Conservation (phyloP, 768 basidiomycete genomes). For the Albatrellus ellisii region DNA sequence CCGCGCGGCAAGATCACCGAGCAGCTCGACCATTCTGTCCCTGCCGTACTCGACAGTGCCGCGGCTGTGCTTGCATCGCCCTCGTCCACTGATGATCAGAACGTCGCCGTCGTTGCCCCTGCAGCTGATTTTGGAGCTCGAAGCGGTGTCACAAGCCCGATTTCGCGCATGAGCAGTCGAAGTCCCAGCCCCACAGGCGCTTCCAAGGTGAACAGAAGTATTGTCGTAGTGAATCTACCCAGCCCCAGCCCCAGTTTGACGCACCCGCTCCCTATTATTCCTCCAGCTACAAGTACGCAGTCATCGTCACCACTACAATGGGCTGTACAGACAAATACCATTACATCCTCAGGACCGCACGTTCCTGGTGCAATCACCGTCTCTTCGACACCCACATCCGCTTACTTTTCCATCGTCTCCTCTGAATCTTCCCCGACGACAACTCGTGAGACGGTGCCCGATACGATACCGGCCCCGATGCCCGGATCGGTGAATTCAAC, state of each 20-base stretch:
- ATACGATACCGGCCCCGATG: background rate
- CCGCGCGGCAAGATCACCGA: slow-evolving; percentile 62
- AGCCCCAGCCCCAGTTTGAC: slow-evolving; percentile 13
- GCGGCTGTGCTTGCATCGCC: slow-evolving; percentile 50
- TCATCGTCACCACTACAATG: slow-evolving; percentile 2
- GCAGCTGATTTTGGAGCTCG: slow-evolving; percentile 22
- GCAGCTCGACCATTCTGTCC: slow-evolving; percentile 66
- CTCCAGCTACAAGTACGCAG: slow-evolving; percentile 1
- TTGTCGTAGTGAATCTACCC: slow-evolving; percentile 11
- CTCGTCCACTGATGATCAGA: slow-evolving; percentile 26
- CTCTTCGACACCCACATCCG: slow-evolving; percentile 19
- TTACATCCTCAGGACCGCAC: slow-evolving; percentile 20
- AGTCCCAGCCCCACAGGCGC: slow-evolving; percentile 48
- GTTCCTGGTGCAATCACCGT: slow-evolving; percentile 2
- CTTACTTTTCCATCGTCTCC: slow-evolving; percentile 10
- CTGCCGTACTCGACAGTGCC: slow-evolving; percentile 76
- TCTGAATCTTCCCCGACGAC: slow-evolving; percentile 3
- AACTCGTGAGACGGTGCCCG: slow-evolving; percentile 1
- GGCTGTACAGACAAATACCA: slow-evolving; percentile 21
- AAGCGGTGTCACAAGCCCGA: slow-evolving; percentile 55
- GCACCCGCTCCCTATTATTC: slow-evolving; percentile 7
- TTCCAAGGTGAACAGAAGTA: slow-evolving; percentile 6
- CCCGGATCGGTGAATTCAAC: slow-evolving; percentile 8
- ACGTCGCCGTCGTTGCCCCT: slow-evolving; percentile 54
- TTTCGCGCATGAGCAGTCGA: slow-evolving; percentile 47